phyloP scores from a whole-genome alignment of 2,329 filamentous ascomycete species.

The Fusarium buharicum region DNA sequence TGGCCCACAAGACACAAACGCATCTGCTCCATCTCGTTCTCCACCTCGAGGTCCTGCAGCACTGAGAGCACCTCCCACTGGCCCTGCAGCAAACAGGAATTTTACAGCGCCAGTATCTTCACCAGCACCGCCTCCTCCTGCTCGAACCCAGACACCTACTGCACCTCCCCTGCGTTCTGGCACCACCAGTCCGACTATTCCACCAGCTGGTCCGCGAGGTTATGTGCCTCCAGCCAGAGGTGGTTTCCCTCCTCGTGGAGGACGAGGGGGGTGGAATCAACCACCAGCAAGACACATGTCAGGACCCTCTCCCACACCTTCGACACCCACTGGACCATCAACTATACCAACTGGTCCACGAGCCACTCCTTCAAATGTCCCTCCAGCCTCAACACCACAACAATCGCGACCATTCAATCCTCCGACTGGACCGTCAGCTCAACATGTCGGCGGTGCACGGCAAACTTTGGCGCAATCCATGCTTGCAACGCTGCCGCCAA shows the following conservation, averaged over 20 bases:
- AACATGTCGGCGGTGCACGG: conserved; percentile 51
- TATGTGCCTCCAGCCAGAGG: conserved; percentile 60
- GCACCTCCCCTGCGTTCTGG: conserved; percentile 52
- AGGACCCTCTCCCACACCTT: conserved; percentile 53
- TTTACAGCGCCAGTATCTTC: conserved; percentile 52
- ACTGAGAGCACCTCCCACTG: conserved; percentile 62
- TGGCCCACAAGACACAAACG: conserved; percentile 45
- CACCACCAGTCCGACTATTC: conserved; percentile 58
- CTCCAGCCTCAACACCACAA: conserved; percentile 54
- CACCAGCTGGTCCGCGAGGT: conserved; percentile 65
- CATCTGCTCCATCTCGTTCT: conserved; percentile 52
- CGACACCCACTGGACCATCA: conserved; percentile 53
- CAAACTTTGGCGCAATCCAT: conserved; percentile 64
- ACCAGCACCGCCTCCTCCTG: conserved; percentile 48
- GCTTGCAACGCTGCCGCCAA: conserved; percentile 61
- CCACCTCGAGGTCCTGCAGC: conserved; percentile 67
- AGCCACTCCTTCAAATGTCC: conserved; percentile 47
- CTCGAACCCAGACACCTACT: conserved; percentile 51
- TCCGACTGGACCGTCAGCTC: conserved; percentile 64
- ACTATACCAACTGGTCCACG: conserved; percentile 62
- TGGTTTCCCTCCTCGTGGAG: conserved; percentile 57
- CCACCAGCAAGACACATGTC: conserved; percentile 49
- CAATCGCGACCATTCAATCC: conserved; percentile 64
- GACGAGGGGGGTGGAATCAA: conserved; percentile 59
- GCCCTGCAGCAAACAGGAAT: conserved; percentile 52